Percentiles rank a stretch among this genome's conserved stretches.
Evolutionary conservation across 805 yeast genomes (phyloP).

Genomic region (Myxozyma monticola): DNA sequence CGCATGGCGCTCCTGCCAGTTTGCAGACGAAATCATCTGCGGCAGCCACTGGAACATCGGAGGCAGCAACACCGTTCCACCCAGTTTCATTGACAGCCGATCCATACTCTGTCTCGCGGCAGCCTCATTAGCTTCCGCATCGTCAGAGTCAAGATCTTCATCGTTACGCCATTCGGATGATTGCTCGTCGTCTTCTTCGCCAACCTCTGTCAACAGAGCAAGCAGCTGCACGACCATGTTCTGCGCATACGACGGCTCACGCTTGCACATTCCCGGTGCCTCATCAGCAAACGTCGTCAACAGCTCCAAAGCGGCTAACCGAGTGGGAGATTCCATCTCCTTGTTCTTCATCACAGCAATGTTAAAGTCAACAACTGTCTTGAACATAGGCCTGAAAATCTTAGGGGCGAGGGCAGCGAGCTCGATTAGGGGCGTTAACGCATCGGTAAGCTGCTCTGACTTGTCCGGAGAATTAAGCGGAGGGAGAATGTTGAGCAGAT

Average conservation of each 20-base stretch:
- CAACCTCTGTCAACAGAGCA: conserved; percentile 88
- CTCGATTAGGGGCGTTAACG: conserved; percentile 86
- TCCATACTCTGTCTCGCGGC: conserved; percentile 96
- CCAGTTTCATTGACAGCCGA: conserved; percentile 78
- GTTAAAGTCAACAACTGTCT: conserved; percentile 81
- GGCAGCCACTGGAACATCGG: conserved; percentile 87
- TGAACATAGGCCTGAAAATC: conserved; percentile 87
- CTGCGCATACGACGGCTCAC: conserved; percentile 68
- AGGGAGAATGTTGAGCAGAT: conserved; percentile 81
- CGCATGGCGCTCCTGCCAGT: conserved; percentile 96
- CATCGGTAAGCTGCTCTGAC: conserved; percentile 77
- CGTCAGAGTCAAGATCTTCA: conserved; percentile 75
- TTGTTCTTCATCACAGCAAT: conserved; percentile 78
- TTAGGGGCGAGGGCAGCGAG: conserved; percentile 92
- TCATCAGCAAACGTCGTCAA: conserved; percentile 88
- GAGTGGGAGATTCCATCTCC: conserved; percentile 74
- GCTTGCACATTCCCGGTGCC: conserved; percentile 92
- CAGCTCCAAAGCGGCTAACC: conserved; percentile 85
- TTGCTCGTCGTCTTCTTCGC: conserved; percentile 65
- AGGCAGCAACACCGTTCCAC: conserved; percentile 79
- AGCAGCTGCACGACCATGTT: conserved; percentile 72
- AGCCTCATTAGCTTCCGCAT: conserved; percentile 81
- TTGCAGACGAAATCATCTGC: conserved; percentile 68
- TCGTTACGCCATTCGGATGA: conserved; percentile 83
- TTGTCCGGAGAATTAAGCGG: conserved; percentile 76